Evolutionary conservation across 805 yeast genomes (phyloP), one percentile per base, ranked within the genome.

Genomic region (Candida peoriensis): DNA sequence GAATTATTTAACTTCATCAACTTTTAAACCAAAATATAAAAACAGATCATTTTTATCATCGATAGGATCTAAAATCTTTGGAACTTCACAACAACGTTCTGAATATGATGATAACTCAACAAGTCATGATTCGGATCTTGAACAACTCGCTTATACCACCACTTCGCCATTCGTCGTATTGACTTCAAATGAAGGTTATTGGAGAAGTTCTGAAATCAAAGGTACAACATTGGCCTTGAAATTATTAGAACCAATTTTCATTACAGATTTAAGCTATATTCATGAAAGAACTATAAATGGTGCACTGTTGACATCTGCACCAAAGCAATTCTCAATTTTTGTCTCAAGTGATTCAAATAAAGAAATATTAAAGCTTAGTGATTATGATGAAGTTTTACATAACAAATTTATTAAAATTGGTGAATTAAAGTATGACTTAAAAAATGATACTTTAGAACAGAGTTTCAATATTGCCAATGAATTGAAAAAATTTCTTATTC

Each of bases 231-330:
- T 65, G 38, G 67, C 66, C 0, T 52, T 64, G 11, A 54, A 61
- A 34, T 64, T 67, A 33, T 41, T 53, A 8, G 60, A 63, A 24
- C 69, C 72, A 8, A 42, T 66, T 3, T 60, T 58, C 40, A 37
- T 67, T 33, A 60, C 58, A 9, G 60, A 54, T 20, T 30, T 67
- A 10, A 41, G 54, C 6, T 64, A 66, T 39, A 14, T 48, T 3
- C 70, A 67, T 41, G 60, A 61, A 8, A 47, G 64, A 22, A 58
- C 58, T 20, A 44, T 52, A n/a, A 60, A 61, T 42, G 60, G 60
- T 15, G 64, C 61, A 20, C 37, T 61, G 18, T 49, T 65, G 49
- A 58, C 60, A 23, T 60, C 70, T 6, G 64, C 68, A 8, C 72
- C 72, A 4, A 57, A 53, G 27, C 38, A 32, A 5, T 45, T 62